A percentile compares a stretch with the other conserved stretches of the same genome.
Conservation (phyloP, 2,329 filamentous ascomycete genomes). For the Microcyclospora pomicola region DNA sequence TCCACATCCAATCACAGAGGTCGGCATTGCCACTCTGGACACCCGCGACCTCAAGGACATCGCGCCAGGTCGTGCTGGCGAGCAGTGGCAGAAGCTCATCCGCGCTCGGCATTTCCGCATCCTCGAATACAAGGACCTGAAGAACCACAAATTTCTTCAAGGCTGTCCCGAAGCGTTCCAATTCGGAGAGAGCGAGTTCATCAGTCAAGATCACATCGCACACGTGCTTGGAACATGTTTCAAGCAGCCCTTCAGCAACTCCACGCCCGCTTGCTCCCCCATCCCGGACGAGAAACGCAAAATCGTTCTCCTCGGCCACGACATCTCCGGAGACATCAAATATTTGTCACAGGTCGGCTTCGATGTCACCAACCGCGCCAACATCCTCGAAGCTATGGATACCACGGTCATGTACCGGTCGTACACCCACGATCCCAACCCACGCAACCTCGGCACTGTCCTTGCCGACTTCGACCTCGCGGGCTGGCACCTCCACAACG, state of each 20-base stretch:
- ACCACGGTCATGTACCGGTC: conserved; percentile 58
- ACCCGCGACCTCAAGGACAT: conserved; percentile 43
- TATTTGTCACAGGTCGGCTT: conserved; percentile 55
- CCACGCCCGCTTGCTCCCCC: neutral
- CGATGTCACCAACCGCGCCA: conserved; percentile 39
- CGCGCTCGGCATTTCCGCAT: conserved; percentile 64
- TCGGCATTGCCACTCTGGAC: conserved; percentile 74
- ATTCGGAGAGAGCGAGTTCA: conserved; percentile 53
- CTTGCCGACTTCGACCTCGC: conserved; percentile 57
- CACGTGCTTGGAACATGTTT: conserved; percentile 41
- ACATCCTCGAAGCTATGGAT: conserved; percentile 54
- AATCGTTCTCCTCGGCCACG: conserved; percentile 70
- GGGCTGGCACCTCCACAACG: conserved; percentile 23
- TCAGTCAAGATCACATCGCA: conserved; percentile 33
- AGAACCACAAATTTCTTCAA: conserved; percentile 53
- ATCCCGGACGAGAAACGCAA: conserved; percentile 34
- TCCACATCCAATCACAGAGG: conserved; percentile 59
- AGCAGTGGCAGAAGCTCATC: conserved; percentile 55
- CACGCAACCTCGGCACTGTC: conserved; percentile 45
- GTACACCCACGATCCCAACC: conserved; percentile 36
- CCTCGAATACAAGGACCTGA: conserved; percentile 49
- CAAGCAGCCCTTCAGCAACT: conserved; percentile 38
- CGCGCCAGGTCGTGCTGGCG: conserved; percentile 46
- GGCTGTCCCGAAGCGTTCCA: conserved; percentile 63
- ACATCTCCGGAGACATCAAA: conserved; percentile 50